Conservation (phyloP, 2,329 filamentous ascomycete genomes). For the Dothistroma pini region DNA sequence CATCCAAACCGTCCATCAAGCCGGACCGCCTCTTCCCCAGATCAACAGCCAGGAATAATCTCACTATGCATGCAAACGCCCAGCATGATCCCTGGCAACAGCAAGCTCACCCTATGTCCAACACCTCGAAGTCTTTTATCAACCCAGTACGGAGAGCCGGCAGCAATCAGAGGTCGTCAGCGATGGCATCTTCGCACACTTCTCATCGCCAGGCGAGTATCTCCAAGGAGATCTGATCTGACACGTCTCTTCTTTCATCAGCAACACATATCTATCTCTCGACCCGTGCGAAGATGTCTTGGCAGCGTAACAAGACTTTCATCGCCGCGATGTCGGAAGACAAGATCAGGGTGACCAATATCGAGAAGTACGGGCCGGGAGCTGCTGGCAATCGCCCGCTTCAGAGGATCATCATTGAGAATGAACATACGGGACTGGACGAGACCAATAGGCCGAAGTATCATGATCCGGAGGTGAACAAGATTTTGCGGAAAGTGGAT, state of each 20-base stretch:
- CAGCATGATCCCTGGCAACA: not conserved
- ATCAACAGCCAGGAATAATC: not conserved
- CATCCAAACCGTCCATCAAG: too few species aligned
- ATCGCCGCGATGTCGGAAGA: not conserved
- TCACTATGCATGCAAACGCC: not conserved
- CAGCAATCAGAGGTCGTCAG: not conserved
- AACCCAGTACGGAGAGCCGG: not conserved
- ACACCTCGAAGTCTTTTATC: not conserved
- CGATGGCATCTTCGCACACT: not conserved
- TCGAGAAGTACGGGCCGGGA: not conserved
- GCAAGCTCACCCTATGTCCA: not conserved
- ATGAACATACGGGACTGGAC: slow-evolving; percentile 18
- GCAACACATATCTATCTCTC: not conserved
- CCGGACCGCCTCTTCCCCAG: not conserved
- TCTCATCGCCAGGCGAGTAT: not conserved
- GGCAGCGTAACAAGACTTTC: not conserved
- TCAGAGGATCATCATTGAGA: not conserved
- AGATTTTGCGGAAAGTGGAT: slow-evolving; percentile 50
- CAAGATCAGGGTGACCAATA: not conserved
- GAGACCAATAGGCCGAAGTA: slow-evolving; percentile 16
- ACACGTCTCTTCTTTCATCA: not conserved
- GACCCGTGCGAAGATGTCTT: not conserved
- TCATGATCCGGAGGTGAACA: slow-evolving; percentile 31
- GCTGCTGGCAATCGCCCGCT: not conserved
- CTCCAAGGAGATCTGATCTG: not conserved